Evolutionary conservation across 2,329 filamentous ascomycete genomes (phyloP).

Genomic region (Colletotrichum gigasporum): DNA sequence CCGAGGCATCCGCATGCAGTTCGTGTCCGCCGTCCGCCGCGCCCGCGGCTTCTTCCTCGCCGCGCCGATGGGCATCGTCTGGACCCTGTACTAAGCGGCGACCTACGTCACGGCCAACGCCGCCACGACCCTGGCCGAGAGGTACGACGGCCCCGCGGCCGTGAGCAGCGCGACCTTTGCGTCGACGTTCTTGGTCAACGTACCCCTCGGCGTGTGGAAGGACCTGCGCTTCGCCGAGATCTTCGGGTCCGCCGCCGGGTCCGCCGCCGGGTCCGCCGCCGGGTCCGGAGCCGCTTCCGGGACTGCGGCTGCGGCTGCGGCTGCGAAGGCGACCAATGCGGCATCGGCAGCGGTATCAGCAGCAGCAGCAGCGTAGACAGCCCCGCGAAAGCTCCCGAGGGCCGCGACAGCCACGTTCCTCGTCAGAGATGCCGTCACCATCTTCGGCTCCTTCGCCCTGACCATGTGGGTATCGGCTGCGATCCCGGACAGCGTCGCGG

Average conservation of each 20-base stretch:
- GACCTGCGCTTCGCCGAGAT: constrained; percentile 42
- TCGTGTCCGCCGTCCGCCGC: constrained; percentile 27
- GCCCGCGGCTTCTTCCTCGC: constrained; percentile 38
- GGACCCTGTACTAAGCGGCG: constrained; percentile 40
- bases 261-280: too few species aligned
- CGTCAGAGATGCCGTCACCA: constrained; percentile 41
- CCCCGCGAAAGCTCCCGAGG: constrained; percentile 32
- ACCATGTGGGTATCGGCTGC: constrained; percentile 37
- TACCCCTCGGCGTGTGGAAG: constrained; percentile 43
- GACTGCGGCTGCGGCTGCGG: too few species aligned
- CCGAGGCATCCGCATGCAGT: constrained; percentile 16
- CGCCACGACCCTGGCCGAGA: constrained; percentile 37
- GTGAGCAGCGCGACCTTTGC: constrained; percentile 35
- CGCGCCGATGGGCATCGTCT: constrained; percentile 39
- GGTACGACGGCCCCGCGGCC: constrained; percentile 35
- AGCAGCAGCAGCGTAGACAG: constrained; percentile 1
- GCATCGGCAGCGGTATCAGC: too few species aligned
- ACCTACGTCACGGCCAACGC: constrained; percentile 41
- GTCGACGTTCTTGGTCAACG: constrained; percentile 42
- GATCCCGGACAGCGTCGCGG: constrained; percentile 38
- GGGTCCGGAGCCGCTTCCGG: constrained; percentile 13
- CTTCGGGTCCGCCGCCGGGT: constrained; percentile 34
- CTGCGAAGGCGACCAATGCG: not conserved
- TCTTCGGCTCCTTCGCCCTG: constrained; percentile 44
- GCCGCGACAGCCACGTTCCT: constrained; percentile 39